Percentiles rank a stretch among this genome's conserved stretches.
These are phyloP conservation scores for Pichia sp. DNA, from an alignment of 1,139 yeast genomes.

Conservation along the genomic window DNA sequence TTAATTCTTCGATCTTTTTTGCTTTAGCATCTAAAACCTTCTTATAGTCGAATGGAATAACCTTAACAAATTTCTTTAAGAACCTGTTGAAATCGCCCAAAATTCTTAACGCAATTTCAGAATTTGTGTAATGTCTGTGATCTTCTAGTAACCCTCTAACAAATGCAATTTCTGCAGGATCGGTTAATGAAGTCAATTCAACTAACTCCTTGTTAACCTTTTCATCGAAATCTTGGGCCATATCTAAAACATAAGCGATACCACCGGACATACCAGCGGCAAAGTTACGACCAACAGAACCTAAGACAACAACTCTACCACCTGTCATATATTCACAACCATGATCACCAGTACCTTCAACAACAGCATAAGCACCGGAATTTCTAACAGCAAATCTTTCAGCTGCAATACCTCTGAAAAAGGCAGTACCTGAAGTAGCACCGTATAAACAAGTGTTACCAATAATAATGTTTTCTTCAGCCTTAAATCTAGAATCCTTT, in stretches of 20 bases:
- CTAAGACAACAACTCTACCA: constrained; percentile 92
- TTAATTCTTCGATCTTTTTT: constrained; percentile 58
- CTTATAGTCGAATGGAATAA: constrained; percentile 87
- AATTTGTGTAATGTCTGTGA: constrained; percentile 90
- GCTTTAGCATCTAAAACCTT: constrained; percentile 79
- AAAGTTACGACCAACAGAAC: constrained; percentile 88
- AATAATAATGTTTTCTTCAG: constrained; percentile 92
- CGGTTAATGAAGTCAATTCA: constrained; percentile 69
- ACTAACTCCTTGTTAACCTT: constrained; percentile 81
- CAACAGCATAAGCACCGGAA: constrained; percentile 96
- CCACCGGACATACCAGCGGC: constrained; percentile 99
- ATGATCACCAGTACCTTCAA: constrained; percentile 97
- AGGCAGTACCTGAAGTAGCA: constrained; percentile 93
- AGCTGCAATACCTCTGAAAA: constrained; percentile 95
- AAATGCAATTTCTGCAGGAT: constrained; percentile 90
- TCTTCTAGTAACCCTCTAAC: constrained; percentile 91
- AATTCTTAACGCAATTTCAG: constrained; percentile 81
- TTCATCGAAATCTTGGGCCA: constrained; percentile 84
- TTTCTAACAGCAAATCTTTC: constrained; percentile 98
- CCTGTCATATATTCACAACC: constrained; percentile 99
- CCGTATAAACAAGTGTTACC: constrained; percentile 98
- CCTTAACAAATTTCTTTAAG: constrained; percentile 87
- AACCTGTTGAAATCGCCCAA: constrained; percentile 82
- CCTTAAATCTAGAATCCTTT: constrained; percentile 71
- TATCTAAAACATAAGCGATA: constrained; percentile 92